These are phyloP conservation scores for Gentiana macrophylla DNA, from an alignment of 257 asterid genomes.

Conservation along the genomic window DNA sequence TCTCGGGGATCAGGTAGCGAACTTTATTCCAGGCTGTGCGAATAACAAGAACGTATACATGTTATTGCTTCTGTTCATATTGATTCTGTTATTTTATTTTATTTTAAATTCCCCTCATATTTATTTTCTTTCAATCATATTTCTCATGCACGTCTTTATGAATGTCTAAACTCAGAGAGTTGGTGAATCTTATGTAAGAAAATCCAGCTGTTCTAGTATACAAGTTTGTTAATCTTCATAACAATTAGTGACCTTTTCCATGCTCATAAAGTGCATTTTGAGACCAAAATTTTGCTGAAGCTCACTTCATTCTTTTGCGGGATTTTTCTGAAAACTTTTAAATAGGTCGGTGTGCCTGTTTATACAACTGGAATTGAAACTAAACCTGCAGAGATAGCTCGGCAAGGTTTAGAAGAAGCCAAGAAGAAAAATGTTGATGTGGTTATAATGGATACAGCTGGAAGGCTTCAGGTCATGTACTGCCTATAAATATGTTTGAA, in stretches of 20 bases:
- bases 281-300: neutral
- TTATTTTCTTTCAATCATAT: no score
- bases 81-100: no score
- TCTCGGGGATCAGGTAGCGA: constrained; percentile 49
- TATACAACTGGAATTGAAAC: constrained; percentile 79
- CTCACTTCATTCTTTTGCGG: constrained; percentile 17
- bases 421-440: constrained; percentile 68
- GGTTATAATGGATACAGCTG: constrained; percentile 99
- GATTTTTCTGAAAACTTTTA: constrained; percentile 16
- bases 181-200: no score
- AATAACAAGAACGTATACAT: no score
- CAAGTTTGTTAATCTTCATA: no score
- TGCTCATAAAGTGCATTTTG: no score
- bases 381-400: constrained; percentile 93
- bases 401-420: constrained; percentile 82
- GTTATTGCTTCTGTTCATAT: no score
- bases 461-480: constrained; percentile 83
- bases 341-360: constrained; percentile 93
- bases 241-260: no score
- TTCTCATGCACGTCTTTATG: no score
- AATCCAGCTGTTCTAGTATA: no score
- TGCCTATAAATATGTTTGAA: constrained; percentile 11
- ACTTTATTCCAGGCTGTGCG: neutral
- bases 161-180: no score
- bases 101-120: no score